Conservation (phyloP, 2,329 filamentous ascomycete genomes). For the Coniochaeta sp. region DNA sequence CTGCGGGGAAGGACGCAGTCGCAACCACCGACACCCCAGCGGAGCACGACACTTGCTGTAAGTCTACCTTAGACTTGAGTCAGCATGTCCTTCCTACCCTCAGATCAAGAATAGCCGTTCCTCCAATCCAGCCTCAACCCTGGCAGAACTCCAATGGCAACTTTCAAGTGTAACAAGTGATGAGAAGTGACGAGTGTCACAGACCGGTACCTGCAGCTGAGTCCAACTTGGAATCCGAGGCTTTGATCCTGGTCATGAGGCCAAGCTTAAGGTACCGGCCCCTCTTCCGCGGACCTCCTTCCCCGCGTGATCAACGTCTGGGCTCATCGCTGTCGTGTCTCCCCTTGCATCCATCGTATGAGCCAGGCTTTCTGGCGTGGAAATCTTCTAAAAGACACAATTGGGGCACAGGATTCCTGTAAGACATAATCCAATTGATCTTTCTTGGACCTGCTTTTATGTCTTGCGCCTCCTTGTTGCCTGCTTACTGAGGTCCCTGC, state of each 20-base stretch:
- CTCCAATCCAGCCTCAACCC: background rate
- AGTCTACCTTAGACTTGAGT: background rate
- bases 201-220: background rate
- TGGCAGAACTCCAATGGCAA: background rate
- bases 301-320: background rate
- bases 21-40: background rate
- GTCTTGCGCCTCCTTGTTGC: background rate
- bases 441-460: background rate
- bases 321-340: background rate
- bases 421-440: background rate
- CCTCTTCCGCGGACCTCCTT: background rate
- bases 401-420: background rate
- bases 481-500: background rate
- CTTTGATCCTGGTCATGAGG: background rate
- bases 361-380: background rate
- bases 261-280: background rate
- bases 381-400: background rate
- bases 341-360: background rate
- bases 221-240: background rate
- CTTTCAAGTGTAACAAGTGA: background rate
- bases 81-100: background rate
- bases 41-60: background rate
- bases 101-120: background rate
- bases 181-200: background rate
- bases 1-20: slow-evolving; percentile 14